Conservation (phyloP, 805 yeast species). For the Wickerhamiella qilinensis region DNA sequence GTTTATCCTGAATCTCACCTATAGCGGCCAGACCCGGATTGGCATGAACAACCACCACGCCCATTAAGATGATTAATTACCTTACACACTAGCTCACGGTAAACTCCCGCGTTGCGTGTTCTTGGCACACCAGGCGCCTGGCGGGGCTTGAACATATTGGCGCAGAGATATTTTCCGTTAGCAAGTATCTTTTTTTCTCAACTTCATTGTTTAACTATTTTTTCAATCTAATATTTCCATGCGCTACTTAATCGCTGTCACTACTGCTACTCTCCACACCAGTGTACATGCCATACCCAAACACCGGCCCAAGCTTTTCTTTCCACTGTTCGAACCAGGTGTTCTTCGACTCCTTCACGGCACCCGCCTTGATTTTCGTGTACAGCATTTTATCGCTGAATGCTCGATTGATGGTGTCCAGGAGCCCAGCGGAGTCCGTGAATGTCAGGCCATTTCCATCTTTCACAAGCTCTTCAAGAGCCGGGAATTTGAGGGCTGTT, state of each 20-base stretch:
- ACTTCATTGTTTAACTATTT: no score
- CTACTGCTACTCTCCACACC: conserved; percentile 14
- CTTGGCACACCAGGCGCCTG: no score
- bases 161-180: no score
- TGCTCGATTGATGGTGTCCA: conserved; percentile 25
- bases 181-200: no score
- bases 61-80: neutral
- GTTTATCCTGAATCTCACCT: conserved; percentile 51
- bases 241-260: conserved; percentile 6
- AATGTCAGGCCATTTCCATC: conserved; percentile 56
- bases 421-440: conserved; percentile 27
- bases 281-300: conserved; percentile 22
- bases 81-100: no score
- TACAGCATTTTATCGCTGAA: conserved; percentile 20
- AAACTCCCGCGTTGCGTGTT: no score
- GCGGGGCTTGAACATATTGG: no score
- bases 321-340: conserved; percentile 76
- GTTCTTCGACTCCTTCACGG: conserved; percentile 44
- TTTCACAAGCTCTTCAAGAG: conserved; percentile 61
- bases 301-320: conserved; percentile 28
- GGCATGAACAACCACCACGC: neutral
- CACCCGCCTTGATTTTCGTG: conserved; percentile 43
- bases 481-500: conserved; percentile 57
- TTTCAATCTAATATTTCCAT: no score
- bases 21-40: conserved; percentile 28